Percentiles rank a stretch among this genome's conserved stretches.
phyloP scores from a whole-genome alignment of 768 basidiomycete genomes.

The Leccinellum luteum region DNA sequence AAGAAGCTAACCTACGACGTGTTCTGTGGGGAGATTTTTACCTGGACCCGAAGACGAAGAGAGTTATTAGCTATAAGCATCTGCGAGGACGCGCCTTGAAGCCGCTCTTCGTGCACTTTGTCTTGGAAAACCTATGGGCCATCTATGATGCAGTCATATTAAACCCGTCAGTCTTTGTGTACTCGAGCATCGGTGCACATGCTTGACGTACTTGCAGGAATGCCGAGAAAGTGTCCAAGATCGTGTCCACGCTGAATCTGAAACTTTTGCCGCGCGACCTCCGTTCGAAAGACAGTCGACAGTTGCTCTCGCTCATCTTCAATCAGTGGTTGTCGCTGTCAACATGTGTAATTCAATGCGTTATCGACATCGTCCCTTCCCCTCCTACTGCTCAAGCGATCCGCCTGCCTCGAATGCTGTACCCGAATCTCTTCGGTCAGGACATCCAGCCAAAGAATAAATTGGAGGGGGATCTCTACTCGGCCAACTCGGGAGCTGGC shows the following conservation, averaged over 20 bases:
- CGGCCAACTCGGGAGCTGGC: slow-evolving; percentile 55
- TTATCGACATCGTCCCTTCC: slow-evolving; percentile 91
- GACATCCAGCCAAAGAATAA: slow-evolving; percentile 66
- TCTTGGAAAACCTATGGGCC: slow-evolving; percentile 96
- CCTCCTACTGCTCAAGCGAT: slow-evolving; percentile 78
- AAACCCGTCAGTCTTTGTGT: slow-evolving; percentile 69
- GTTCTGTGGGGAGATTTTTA: slow-evolving; percentile 98
- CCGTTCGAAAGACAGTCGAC: slow-evolving; percentile 84
- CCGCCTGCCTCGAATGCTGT: slow-evolving; percentile 88
- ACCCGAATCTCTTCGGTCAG: slow-evolving; percentile 69
- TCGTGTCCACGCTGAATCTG: slow-evolving; percentile 75
- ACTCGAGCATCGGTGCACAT: background rate
- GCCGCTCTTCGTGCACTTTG: slow-evolving; percentile 95
- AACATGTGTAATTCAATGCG: slow-evolving; percentile 85
- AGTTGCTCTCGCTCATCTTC: slow-evolving; percentile 82
- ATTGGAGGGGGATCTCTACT: slow-evolving; percentile 80
- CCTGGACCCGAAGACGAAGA: slow-evolving; percentile 93
- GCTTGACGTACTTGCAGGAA: slow-evolving; percentile 54
- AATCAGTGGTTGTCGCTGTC: slow-evolving; percentile 96
- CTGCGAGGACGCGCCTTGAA: slow-evolving; percentile 84
- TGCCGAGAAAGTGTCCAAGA: slow-evolving; percentile 84
- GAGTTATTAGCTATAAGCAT: slow-evolving; percentile 88
- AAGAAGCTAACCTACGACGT: slow-evolving; percentile 78
- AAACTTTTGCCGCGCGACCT: slow-evolving; percentile 87
- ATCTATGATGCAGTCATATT: slow-evolving; percentile 88